phyloP scores from a whole-genome alignment of 2,329 filamentous ascomycete species.

The Dactylellina cionopaga region DNA sequence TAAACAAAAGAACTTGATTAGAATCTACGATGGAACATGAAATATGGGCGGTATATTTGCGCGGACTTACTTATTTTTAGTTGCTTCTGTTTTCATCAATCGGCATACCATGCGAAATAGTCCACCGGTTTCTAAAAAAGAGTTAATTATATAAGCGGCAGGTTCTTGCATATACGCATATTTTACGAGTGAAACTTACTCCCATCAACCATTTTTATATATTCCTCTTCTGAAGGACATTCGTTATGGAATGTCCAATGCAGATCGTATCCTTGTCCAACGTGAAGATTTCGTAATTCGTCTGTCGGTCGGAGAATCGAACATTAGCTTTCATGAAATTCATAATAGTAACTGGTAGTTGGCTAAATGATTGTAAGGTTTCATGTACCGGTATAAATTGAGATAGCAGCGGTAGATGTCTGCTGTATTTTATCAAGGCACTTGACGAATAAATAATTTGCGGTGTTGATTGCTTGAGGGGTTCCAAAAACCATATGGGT shows the following conservation, averaged over 20 bases:
- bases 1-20: background rate
- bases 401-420: background rate
- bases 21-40: background rate
- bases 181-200: background rate
- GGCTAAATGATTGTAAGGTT: no score
- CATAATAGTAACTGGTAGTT: background rate
- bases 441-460: conserved; percentile 16
- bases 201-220: conserved; percentile 25
- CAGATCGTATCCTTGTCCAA: conserved; percentile 16
- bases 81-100: background rate
- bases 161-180: no score
- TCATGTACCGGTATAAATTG: background rate
- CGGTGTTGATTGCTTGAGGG: conserved; percentile 5
- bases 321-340: background rate
- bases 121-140: background rate
- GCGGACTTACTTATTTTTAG: background rate
- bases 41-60: background rate
- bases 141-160: no score
- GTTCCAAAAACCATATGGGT: conserved; percentile 23
- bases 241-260: conserved; percentile 25
- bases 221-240: conserved; percentile 18
- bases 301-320: background rate
- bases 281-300: conserved; percentile 7
- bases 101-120: conserved; percentile 7
- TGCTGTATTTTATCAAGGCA: background rate